Percentiles rank a stretch among this genome's conserved stretches.
phyloP scores from a whole-genome alignment of 2,329 filamentous ascomycete species.

The Scedosporium minutisporum region DNA sequence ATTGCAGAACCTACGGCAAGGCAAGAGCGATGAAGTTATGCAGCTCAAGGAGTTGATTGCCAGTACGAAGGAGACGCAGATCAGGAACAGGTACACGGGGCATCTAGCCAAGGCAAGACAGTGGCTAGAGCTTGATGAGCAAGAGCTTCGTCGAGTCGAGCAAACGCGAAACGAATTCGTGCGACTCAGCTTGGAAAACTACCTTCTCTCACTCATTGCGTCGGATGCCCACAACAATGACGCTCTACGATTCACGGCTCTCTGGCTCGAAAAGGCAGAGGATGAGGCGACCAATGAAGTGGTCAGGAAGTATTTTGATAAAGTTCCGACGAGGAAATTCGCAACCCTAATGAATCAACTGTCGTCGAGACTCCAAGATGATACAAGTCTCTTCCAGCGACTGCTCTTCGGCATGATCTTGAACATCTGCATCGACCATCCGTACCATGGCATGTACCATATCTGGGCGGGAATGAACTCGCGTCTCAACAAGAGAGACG shows the following conservation, averaged over 20 bases:
- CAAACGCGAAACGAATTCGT: conserved; percentile 73
- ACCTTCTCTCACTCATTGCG: conserved; percentile 72
- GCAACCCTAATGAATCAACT: conserved; percentile 90
- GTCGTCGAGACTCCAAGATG: conserved; percentile 76
- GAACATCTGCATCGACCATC: conserved; percentile 84
- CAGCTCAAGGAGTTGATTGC: conserved; percentile 57
- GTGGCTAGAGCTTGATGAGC: conserved; percentile 84
- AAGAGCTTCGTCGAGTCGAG: conserved; percentile 72
- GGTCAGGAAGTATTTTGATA: conserved; percentile 57
- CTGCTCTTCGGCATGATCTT: conserved; percentile 65
- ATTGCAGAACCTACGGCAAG: conserved; percentile 67
- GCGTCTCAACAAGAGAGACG: conserved; percentile 61
- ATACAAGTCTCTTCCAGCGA: conserved; percentile 61
- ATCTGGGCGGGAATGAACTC: conserved; percentile 75
- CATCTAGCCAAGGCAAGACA: conserved; percentile 65
- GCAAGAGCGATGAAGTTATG: conserved; percentile 70
- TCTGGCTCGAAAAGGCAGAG: conserved; percentile 87
- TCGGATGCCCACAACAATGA: conserved; percentile 87
- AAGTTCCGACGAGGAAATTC: conserved; percentile 86
- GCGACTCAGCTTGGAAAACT: conserved; percentile 85
- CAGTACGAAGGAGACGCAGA: conserved; percentile 39
- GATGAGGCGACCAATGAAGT: conserved; percentile 67
- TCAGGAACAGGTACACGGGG: conserved; percentile 45
- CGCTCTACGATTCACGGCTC: conserved; percentile 78
- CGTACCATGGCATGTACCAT: conserved; percentile 95